Conservation (phyloP, 179 eudicot species). For the Silene vulgaris region DNA sequence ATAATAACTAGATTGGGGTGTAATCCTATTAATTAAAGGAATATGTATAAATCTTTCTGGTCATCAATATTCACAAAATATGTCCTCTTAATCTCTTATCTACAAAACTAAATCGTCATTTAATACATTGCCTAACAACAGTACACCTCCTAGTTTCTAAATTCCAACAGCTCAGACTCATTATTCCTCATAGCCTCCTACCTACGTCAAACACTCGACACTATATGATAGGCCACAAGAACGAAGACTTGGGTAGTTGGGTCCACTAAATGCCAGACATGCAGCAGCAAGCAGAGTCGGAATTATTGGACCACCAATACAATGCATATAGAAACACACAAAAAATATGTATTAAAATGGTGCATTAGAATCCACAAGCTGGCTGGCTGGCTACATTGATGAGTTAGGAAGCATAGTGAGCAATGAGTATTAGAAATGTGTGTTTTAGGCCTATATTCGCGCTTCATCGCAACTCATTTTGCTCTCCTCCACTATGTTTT, state of each 20-base stretch:
- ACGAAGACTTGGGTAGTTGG: too few species aligned
- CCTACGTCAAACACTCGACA: too few species aligned
- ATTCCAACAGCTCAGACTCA: too few species aligned
- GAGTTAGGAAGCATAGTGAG: neutral
- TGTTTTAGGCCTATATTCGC: neutral
- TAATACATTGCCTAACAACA: too few species aligned
- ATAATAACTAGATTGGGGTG: constrained; percentile 8
- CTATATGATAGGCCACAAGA: too few species aligned
- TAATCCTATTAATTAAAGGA: constrained; percentile 18
- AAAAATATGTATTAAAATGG: neutral
- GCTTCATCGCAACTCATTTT: constrained; percentile 15
- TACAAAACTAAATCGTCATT: too few species aligned
- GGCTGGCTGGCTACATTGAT: neutral
- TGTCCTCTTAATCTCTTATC: too few species aligned
- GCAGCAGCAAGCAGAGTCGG: too few species aligned
- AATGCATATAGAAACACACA: neutral
- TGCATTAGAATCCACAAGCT: neutral
- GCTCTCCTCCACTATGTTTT: constrained; percentile 28
- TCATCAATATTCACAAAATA: constrained; percentile 1
- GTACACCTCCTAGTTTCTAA: too few species aligned
- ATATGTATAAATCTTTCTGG: constrained; percentile 25
- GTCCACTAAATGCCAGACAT: too few species aligned
- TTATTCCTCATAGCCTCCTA: too few species aligned
- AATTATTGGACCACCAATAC: too few species aligned
- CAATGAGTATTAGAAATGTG: constrained; percentile 4